These are phyloP conservation scores for Boletus tylopilopsis DNA, from an alignment of 768 basidiomycete species.

Conservation along the genomic window DNA sequence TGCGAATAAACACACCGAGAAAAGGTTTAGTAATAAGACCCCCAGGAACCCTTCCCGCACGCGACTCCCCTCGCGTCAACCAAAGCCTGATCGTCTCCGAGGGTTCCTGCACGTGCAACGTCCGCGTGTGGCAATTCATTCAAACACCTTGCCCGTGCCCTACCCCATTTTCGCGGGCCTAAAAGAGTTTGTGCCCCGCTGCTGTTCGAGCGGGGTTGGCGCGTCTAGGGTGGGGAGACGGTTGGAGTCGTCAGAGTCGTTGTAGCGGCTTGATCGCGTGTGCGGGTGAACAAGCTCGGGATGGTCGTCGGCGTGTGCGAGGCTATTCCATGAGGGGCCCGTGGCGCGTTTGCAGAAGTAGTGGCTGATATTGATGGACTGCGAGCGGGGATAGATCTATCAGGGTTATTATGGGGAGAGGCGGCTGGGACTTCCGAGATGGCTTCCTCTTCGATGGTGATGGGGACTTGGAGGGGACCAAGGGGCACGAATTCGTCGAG, in stretches of 20 bases:
- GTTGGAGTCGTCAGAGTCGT: constrained; percentile 17
- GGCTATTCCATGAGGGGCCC: constrained; percentile 47
- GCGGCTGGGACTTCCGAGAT: constrained; percentile 13
- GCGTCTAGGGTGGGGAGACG: constrained; percentile 10
- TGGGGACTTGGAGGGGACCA: constrained; percentile 5
- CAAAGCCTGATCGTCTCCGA: constrained; percentile 38
- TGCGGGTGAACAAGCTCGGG: constrained; percentile 50
- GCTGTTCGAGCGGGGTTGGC: constrained; percentile 40
- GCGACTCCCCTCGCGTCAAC: constrained; percentile 7
- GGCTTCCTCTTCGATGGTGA: constrained; percentile 11
- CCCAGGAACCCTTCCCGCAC: constrained; percentile 1
- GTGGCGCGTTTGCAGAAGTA: constrained; percentile 32
- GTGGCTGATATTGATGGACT: constrained; percentile 25
- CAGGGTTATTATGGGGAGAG: background rate
- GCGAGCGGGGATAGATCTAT: constrained; percentile 20
- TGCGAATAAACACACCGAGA: constrained; percentile 21
- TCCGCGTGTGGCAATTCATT: constrained; percentile 59
- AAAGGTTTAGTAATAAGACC: constrained; percentile 20
- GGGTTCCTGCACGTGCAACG: constrained; percentile 38
- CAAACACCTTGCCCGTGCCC: constrained; percentile 70
- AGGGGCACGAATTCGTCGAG: constrained; percentile 57
- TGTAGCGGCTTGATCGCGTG: constrained; percentile 14
- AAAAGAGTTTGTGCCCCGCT: constrained; percentile 62
- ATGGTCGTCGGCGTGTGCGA: constrained; percentile 56
- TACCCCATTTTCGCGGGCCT: constrained; percentile 77